phyloP scores from a whole-genome alignment of 2,329 filamentous ascomycete genomes.

The Fusarium incarnatum region DNA sequence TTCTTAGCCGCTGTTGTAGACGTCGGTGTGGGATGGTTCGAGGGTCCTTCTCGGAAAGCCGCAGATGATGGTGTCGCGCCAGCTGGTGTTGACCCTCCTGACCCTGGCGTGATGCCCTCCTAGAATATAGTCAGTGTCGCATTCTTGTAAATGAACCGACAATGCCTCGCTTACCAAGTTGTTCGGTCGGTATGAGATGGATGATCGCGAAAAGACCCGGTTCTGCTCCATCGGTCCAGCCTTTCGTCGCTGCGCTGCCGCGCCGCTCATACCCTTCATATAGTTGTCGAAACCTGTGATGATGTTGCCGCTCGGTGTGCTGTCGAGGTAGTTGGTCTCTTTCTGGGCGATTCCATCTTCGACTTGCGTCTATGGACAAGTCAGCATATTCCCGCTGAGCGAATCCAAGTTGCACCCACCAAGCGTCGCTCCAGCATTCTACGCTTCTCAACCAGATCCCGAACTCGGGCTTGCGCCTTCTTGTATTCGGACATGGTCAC shows the following conservation, averaged over 20 bases:
- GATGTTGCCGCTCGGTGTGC: conserved; percentile 90
- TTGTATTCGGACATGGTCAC: conserved; percentile 61
- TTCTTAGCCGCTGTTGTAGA: conserved; percentile 61
- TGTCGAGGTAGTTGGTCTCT: conserved; percentile 90
- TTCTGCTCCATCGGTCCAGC: conserved; percentile 75
- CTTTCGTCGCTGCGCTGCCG: conserved; percentile 72
- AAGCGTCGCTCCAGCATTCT: conserved; percentile 54
- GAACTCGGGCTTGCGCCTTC: conserved; percentile 61
- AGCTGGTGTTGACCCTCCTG: conserved; percentile 53
- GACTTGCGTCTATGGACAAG: conserved; percentile 50
- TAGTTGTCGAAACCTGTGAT: conserved; percentile 98
- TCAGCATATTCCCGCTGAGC: conserved; percentile 50
- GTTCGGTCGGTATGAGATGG: conserved; percentile 69
- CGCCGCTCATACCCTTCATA: conserved; percentile 85
- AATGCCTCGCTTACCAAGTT: conserved; percentile 47
- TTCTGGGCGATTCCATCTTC: conserved; percentile 88
- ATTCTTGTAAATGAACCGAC: background rate
- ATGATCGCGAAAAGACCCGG: conserved; percentile 76
- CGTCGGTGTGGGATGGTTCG: conserved; percentile 67
- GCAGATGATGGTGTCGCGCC: conserved; percentile 62
- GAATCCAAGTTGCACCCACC: conserved; percentile 42
- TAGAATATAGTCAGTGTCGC: conserved; percentile 22
- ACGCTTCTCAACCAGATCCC: conserved; percentile 60
- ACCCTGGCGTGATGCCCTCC: conserved; percentile 51
- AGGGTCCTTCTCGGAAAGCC: conserved; percentile 62